A percentile compares a stretch with the other conserved stretches of the same genome.
Conservation (phyloP, 345 rosid species). For the Orychophragmus violaceus region DNA sequence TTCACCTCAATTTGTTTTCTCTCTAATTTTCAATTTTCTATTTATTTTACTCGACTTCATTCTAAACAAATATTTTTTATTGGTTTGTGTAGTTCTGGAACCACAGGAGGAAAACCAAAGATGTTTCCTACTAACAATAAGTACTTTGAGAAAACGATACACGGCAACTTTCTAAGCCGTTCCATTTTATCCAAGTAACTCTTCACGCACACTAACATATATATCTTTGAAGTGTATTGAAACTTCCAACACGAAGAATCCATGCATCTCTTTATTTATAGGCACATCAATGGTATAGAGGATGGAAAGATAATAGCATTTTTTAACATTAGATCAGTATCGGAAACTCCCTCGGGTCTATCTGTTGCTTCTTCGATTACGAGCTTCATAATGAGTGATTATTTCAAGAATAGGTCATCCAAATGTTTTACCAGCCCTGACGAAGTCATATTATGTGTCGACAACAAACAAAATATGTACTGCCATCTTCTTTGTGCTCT, state of each 20-base stretch:
- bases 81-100: slow-evolving; percentile 52
- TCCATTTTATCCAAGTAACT: background rate
- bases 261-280: background rate
- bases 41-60: too few relatives aligned
- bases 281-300: background rate
- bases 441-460: slow-evolving; percentile 48
- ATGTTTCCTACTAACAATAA: slow-evolving; percentile 41
- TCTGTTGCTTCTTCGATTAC: background rate
- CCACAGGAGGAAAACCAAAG: slow-evolving; percentile 58
- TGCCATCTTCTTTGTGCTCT: slow-evolving; percentile 60
- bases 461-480: slow-evolving; percentile 58
- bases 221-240: too few relatives aligned
- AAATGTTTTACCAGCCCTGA: slow-evolving; percentile 47
- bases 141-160: background rate
- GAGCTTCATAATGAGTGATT: background rate
- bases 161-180: background rate
- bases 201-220: too few relatives aligned
- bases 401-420: slow-evolving; percentile 43
- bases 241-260: too few relatives aligned
- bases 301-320: background rate
- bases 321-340: background rate
- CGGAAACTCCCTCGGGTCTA: background rate
- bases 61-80: too few relatives aligned
- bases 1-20: too few relatives aligned
- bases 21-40: too few relatives aligned